Evolutionary conservation across 768 basidiomycete genomes (phyloP), one percentile per base, ranked within the genome.

Genomic region (Collybia sp.): DNA sequence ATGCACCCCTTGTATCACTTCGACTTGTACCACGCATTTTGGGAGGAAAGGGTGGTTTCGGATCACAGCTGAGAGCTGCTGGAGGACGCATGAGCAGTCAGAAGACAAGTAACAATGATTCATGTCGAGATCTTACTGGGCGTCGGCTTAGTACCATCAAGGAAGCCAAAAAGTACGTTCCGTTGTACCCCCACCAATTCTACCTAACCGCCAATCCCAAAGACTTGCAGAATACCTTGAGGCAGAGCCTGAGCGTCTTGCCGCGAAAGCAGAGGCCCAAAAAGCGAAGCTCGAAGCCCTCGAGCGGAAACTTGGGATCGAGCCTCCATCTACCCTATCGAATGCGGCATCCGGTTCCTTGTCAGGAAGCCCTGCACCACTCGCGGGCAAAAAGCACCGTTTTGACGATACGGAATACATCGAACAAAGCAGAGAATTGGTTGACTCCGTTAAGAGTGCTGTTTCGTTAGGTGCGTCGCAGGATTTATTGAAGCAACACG

Each of bases 21-120:
- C 77, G 90, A 0, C 72, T 95, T n/a, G 69, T 77, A 1, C 85
- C 91, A 0, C 72, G 84, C 18, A 60, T 97, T 6, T 72, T 75
- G 2, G 95, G 95, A 41, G 96, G 96, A 15, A 99, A 98, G 67
- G 95, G 96, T 62, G 96, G 95, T 30, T 98, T 99, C 58, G 96
- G 96, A 3, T 90, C 88, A 13, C 93, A 97, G 70, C 74, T 99
- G 53, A 80, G 96, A 63, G 95, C 96, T 0, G 95, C 95, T 12
- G 96, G 96, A 53, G 95, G 96, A 11, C 80, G 95, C 30, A 99
- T 99, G 96, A 91, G 88, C 59, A 88, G 85, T 55, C 91, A 93
- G 70, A 93, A 93, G 73, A 93, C 92, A 17, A 93, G 76, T 64
- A 94, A 93, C 64, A 93, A 93, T 51, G 94, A 98, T 61, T 90